Evolutionary conservation across 305 asterid species (phyloP), one percentile per base, ranked within the genome.

Genomic region (Salvia sclarea): DNA sequence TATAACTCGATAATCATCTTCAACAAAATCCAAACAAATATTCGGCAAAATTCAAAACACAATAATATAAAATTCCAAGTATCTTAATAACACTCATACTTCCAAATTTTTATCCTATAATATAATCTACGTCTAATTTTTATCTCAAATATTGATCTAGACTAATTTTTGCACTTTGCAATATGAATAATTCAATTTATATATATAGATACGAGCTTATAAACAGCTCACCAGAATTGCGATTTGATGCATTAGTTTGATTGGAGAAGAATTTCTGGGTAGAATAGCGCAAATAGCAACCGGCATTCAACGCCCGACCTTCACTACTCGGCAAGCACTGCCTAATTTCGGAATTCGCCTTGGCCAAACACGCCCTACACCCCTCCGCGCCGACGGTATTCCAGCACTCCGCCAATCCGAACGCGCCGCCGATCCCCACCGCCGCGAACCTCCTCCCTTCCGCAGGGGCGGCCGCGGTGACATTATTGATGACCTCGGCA

Each of bases 331-430:
- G 98, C 49, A 85, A 65, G 61, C 98, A 92, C 7, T 63, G 53
- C n/a, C 75, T 71, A 5, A 88, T 71, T 43, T 84, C 81, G 25
- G 69, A 70, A 30, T 75, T 77, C 40, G 97, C 98, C 78, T 85
- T 83, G 6, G 73, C 86, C 85, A 92, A 85, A 78, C 98, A 92
- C 62, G 70, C 78, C 73, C 84, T 76, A 72, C 98, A 92, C 56
- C 88, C 91, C 5, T 78, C 76, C 44, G 14, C 21, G 41, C 79
- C 83, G 81, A 92, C 57, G 31, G 89, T 88, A 61, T 67, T 79
- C 98, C 98, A 92, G 72, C 98, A 92, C 84, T 90, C 86, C 28
- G 93, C 97, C 88, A 92, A 83, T 44, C 92, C 98, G 75, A 75
- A 90, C 72, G 84, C 91, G 41, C 96, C 95, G 48, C 76, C 75